Evolutionary conservation across 2,329 filamentous ascomycete species (phyloP).

Genomic region (Curvularia sp.): DNA sequence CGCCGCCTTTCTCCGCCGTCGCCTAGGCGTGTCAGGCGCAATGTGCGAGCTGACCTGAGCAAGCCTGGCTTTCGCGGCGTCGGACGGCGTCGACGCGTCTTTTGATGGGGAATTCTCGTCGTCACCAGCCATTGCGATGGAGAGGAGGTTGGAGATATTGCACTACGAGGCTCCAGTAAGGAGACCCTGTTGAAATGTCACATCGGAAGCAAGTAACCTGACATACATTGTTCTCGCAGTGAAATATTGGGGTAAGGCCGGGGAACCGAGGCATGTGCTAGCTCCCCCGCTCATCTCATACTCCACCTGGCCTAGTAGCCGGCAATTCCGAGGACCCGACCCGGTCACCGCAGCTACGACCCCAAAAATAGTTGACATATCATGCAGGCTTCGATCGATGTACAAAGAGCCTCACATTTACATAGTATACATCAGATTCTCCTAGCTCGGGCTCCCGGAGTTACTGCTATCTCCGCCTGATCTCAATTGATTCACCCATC

Average conservation of each 20-base stretch:
- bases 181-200: constrained; percentile 24
- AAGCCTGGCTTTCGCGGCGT: constrained; percentile 54
- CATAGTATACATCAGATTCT: background rate
- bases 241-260: constrained; percentile 24
- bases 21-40: constrained; percentile 46
- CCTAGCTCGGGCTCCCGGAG: background rate
- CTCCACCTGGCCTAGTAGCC: background rate
- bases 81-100: constrained; percentile 30
- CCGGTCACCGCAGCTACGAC: background rate
- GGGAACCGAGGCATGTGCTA: constrained; percentile 41
- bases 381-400: background rate
- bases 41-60: constrained; percentile 59
- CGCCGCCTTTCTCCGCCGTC: constrained; percentile 46
- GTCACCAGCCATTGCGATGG: constrained; percentile 35
- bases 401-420: background rate
- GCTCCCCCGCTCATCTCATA: background rate
- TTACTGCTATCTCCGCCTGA: background rate
- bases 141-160: background rate
- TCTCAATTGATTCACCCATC: background rate
- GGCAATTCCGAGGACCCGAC: background rate
- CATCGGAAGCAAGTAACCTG: constrained; percentile 24
- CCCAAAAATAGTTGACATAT: background rate
- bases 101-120: constrained; percentile 21
- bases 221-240: constrained; percentile 6
- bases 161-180: constrained; percentile 18